Conservation (phyloP, 2,329 filamentous ascomycete species). For the Helicocarpus griseus region DNA sequence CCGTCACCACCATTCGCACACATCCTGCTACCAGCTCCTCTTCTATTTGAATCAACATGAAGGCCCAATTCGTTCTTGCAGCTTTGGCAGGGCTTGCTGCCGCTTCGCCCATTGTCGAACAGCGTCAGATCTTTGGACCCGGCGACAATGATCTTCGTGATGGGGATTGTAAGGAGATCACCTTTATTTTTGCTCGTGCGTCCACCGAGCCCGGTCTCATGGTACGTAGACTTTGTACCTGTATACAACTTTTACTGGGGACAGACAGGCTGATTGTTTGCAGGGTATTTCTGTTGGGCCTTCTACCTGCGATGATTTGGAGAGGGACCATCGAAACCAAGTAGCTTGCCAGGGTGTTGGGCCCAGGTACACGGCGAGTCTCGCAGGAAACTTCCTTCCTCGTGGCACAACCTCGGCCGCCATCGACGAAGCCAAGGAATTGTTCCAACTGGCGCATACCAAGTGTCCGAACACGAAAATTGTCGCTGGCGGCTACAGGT, state of each 20-base stretch:
- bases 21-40: not conserved
- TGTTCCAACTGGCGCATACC: constrained; percentile 31
- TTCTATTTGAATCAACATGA: not conserved
- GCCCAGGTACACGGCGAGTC: constrained; percentile 30
- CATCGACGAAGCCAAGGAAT: constrained; percentile 33
- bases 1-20: no score
- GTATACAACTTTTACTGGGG: no score
- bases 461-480: constrained; percentile 38
- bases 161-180: constrained; percentile 27
- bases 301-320: constrained; percentile 20
- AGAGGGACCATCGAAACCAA: constrained; percentile 16
- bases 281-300: constrained; percentile 24
- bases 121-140: constrained; percentile 4
- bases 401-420: constrained; percentile 28
- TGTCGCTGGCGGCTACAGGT: constrained; percentile 37
- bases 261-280: not conserved
- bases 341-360: constrained; percentile 37
- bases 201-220: constrained; percentile 33
- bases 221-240: constrained; percentile 15
- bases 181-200: constrained; percentile 34
- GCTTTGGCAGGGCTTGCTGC: constrained; percentile 6
- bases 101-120: constrained; percentile 5
- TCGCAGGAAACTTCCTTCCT: constrained; percentile 30
- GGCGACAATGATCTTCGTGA: constrained; percentile 26
- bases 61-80: constrained; percentile 1